These are phyloP conservation scores for Xerophyta viscosa DNA, from an alignment of 106 monocot genomes.

Conservation along the genomic window DNA sequence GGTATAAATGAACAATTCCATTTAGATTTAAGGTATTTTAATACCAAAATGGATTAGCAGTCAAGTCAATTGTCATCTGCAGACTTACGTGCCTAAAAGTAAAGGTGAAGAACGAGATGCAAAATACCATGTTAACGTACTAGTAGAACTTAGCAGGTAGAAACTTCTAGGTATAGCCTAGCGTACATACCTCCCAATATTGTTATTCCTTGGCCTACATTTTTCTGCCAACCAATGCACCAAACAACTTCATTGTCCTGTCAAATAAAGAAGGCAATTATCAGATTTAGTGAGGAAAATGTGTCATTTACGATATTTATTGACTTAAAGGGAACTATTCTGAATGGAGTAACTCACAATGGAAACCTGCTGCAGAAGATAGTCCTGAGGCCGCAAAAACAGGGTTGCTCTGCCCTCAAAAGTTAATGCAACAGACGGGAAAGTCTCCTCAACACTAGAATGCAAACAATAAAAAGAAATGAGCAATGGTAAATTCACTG, in stretches of 20 bases:
- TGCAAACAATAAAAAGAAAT: background rate
- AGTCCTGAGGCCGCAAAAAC: slow-evolving; percentile 69
- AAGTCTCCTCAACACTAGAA: slow-evolving; percentile 52
- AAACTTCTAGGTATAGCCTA: too few relatives aligned
- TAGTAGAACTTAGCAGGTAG: too few relatives aligned
- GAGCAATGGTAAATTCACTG: background rate
- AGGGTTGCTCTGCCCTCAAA: slow-evolving; percentile 64
- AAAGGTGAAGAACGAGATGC: too few relatives aligned
- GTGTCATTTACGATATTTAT: background rate
- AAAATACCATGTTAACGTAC: too few relatives aligned
- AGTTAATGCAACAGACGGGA: slow-evolving; percentile 66
- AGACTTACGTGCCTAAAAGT: too few relatives aligned
- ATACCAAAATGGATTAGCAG: too few relatives aligned
- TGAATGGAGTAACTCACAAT: slow-evolving; percentile 42
- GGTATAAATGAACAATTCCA: too few relatives aligned
- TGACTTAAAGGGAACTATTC: background rate
- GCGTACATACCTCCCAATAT: slow-evolving; percentile 84
- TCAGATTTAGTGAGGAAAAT: background rate
- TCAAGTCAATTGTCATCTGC: too few relatives aligned
- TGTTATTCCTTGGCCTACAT: slow-evolving; percentile 53
- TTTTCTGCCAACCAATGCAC: slow-evolving; percentile 99
- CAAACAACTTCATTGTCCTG: slow-evolving; percentile 65
- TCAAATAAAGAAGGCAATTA: background rate
- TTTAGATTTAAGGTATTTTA: too few relatives aligned
- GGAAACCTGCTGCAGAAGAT: slow-evolving; percentile 76